phyloP scores from a whole-genome alignment of 2,329 filamentous ascomycete species.

The Aspergillus glaucus region DNA sequence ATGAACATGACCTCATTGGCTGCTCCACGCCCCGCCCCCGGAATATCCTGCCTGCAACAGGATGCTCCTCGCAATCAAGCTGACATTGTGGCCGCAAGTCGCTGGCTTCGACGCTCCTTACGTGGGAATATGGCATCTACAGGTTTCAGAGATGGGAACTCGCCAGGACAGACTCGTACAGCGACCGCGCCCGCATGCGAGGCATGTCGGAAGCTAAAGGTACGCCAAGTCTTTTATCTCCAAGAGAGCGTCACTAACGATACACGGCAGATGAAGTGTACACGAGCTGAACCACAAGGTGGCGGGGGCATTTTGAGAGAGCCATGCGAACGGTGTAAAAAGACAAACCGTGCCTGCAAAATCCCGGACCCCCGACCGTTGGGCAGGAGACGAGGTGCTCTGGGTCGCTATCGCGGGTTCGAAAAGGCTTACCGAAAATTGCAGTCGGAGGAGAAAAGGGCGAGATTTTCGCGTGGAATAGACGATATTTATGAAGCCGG shows the following conservation, averaged over 20 bases:
- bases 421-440: constrained; percentile 24
- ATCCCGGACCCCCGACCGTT: constrained; percentile 18
- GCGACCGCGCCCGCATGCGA: constrained; percentile 15
- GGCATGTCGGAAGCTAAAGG: constrained; percentile 18
- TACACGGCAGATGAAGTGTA: constrained; percentile 20
- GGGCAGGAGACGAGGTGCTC: constrained; percentile 20
- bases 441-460: constrained; percentile 18
- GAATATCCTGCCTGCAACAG: no score
- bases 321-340: constrained; percentile 21
- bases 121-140: no score
- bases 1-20: no score
- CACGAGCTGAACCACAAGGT: constrained; percentile 5
- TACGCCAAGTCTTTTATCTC: not conserved
- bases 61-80: no score
- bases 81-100: no score
- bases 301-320: not conserved
- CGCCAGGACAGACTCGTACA: no score
- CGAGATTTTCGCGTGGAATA: not conserved
- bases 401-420: constrained; percentile 22
- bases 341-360: constrained; percentile 17
- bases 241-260: no score
- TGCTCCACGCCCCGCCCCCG: no score
- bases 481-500: no score
- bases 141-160: no score
- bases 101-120: no score